Conservation (phyloP, 2,329 filamentous ascomycete genomes). For the Zymoseptoria brevis region DNA sequence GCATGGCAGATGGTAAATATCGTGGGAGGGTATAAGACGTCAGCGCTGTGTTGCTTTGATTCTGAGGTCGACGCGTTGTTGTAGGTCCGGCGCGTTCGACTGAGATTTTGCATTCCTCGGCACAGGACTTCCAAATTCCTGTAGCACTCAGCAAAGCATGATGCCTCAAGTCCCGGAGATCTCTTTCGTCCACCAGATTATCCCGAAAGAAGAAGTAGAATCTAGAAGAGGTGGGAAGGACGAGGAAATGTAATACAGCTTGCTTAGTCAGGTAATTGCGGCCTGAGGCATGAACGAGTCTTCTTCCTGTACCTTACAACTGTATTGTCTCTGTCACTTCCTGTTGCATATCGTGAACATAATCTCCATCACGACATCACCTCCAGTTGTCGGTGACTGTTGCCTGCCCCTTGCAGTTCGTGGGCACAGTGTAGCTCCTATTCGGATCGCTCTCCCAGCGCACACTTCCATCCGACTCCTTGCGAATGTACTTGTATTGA, state of each 20-base stretch:
- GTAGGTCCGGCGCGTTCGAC: not conserved
- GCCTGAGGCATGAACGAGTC: no score
- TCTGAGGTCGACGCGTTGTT: not conserved
- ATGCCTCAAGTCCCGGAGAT: no score
- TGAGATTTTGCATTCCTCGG: not conserved
- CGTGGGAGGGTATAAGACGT: not conserved
- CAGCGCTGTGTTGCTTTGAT: not conserved
- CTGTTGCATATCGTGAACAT: no score
- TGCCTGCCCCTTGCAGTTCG: slow-evolving; percentile 14
- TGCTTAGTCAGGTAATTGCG: no score
- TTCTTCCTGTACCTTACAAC: no score
- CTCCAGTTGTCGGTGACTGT: slow-evolving; percentile 19
- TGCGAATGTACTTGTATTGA: slow-evolving; percentile 61
- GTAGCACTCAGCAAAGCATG: no score
- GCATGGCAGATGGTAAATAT: not conserved
- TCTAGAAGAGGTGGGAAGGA: no score
- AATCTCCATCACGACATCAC: slow-evolving; percentile 6
- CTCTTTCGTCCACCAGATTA: no score
- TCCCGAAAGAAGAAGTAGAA: no score
- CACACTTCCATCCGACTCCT: slow-evolving; percentile 45
- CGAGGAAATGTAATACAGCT: no score
- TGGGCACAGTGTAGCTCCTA: slow-evolving; percentile 12
- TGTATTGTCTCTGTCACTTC: no score
- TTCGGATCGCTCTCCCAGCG: slow-evolving; percentile 48
- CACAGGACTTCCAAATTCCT: no score